Conservation (phyloP, 805 yeast genomes). For the Nakazawaea ernobii region DNA sequence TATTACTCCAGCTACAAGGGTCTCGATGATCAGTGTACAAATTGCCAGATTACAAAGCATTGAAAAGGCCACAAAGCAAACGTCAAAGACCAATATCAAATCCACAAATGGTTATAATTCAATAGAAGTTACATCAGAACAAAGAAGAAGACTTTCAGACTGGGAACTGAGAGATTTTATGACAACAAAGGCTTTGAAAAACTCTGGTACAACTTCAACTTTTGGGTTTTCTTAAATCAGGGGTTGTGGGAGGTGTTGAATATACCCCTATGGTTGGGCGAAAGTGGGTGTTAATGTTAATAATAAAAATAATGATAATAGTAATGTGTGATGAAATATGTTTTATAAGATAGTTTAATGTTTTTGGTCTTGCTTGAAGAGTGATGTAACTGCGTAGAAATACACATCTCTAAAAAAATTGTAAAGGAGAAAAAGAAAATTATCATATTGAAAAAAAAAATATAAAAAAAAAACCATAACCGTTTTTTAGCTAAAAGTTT, state of each 20-base stretch:
- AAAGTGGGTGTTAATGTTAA: too few relatives aligned
- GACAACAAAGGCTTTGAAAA: not conserved
- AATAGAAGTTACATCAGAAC: not conserved
- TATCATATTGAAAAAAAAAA: not conserved
- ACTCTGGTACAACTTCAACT: not conserved
- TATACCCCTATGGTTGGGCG: too few relatives aligned
- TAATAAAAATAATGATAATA: too few relatives aligned
- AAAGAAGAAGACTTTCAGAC: constrained; percentile 1
- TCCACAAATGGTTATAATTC: too few relatives aligned
- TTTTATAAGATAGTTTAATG: too few relatives aligned
- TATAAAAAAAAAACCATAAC: not conserved
- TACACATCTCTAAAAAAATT: too few relatives aligned
- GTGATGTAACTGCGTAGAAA: too few relatives aligned
- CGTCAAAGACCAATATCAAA: not conserved
- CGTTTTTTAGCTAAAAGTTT: too few relatives aligned
- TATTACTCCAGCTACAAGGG: constrained; percentile 4
- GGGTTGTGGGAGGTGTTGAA: too few relatives aligned
- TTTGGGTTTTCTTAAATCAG: not conserved
- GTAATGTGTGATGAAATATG: not conserved
- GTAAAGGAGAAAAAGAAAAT: too few relatives aligned
- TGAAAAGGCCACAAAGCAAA: not conserved
- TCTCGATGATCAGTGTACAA: constrained; percentile 2
- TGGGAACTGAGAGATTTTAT: not conserved
- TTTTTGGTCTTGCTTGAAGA: too few relatives aligned
- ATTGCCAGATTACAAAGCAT: constrained; percentile 2